phyloP scores from a whole-genome alignment of 805 yeast genomes.

The Alloascoidea hylecoeti region DNA sequence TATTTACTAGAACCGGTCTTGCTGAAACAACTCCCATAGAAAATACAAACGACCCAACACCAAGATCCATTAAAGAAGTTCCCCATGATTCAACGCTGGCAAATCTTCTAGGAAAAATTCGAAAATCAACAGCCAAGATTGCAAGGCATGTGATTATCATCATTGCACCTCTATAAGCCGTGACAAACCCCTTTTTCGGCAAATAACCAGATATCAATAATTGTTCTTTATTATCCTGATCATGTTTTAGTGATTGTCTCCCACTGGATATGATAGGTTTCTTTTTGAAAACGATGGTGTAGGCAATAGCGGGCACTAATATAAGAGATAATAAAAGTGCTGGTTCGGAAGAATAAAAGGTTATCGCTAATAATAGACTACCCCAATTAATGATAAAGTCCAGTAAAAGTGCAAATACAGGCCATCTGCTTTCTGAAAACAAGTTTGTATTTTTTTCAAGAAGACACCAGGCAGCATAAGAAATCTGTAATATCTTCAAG shows the following conservation, averaged over 20 bases:
- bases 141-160: constrained; percentile 75
- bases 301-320: constrained; percentile 15
- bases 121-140: constrained; percentile 87
- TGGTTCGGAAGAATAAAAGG: constrained; percentile 39
- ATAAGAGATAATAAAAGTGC: constrained; percentile 21
- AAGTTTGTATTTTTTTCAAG: constrained; percentile 19
- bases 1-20: constrained; percentile 34
- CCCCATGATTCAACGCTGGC: constrained; percentile 99
- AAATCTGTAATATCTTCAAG: constrained; percentile 8
- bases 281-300: constrained; percentile 6
- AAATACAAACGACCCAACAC: constrained; percentile 95
- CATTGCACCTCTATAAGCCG: constrained; percentile 85
- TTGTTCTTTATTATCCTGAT: background rate
- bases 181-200: constrained; percentile 54
- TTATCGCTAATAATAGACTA: constrained; percentile 50
- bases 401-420: constrained; percentile 11
- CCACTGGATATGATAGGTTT: background rate
- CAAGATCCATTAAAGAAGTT: constrained; percentile 91
- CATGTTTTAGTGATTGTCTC: background rate
- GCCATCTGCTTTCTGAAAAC: constrained; percentile 13
- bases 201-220: constrained; percentile 17
- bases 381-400: constrained; percentile 51
- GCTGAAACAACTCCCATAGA: constrained; percentile 89
- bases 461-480: constrained; percentile 27
- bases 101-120: constrained; percentile 76